These are phyloP conservation scores for Fusarium solani-melongenae DNA, from an alignment of 2,329 filamentous ascomycete species.

Conservation along the genomic window DNA sequence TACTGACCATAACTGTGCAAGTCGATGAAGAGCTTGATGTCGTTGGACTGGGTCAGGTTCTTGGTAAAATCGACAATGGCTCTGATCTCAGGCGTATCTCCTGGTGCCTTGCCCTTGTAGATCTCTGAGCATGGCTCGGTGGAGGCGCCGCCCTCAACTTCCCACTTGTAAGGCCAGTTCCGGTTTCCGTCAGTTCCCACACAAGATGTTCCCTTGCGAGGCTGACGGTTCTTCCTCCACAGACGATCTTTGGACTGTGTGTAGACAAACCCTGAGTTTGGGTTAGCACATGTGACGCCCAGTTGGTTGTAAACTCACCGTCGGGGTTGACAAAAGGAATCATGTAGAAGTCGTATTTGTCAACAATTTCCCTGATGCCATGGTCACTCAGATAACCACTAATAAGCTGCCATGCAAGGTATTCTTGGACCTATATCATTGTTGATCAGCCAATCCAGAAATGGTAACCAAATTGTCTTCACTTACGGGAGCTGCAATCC, in stretches of 20 bases:
- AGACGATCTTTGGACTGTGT: not conserved
- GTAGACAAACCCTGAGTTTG: conserved; percentile 26
- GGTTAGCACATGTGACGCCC: not conserved
- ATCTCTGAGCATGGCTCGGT: conserved; percentile 1
- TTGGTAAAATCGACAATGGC: conserved; percentile 52
- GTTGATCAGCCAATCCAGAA: not conserved
- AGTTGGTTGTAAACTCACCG: conserved; percentile 49
- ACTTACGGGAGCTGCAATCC: conserved; percentile 60
- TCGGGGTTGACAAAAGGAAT: conserved; percentile 72
- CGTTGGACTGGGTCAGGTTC: conserved; percentile 42
- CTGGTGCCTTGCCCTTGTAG: conserved; percentile 2
- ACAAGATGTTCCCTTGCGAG: not conserved
- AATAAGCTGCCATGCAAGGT: conserved; percentile 62
- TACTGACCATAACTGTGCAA: conserved; percentile 72
- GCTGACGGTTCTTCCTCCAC: conserved; percentile 4
- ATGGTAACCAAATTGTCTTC: not conserved
- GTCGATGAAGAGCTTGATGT: conserved; percentile 71
- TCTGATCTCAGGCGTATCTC: conserved; percentile 61
- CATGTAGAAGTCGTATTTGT: conserved; percentile 75
- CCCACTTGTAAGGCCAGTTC: conserved; percentile 10
- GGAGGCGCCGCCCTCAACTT: not conserved
- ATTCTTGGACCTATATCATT: conserved; percentile 56
- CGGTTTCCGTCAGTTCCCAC: conserved; percentile 7
- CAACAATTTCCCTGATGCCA: conserved; percentile 58
- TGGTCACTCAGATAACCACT: conserved; percentile 54